phyloP scores from a whole-genome alignment of 345 rosid genomes.

The Ailanthus altissimus region DNA sequence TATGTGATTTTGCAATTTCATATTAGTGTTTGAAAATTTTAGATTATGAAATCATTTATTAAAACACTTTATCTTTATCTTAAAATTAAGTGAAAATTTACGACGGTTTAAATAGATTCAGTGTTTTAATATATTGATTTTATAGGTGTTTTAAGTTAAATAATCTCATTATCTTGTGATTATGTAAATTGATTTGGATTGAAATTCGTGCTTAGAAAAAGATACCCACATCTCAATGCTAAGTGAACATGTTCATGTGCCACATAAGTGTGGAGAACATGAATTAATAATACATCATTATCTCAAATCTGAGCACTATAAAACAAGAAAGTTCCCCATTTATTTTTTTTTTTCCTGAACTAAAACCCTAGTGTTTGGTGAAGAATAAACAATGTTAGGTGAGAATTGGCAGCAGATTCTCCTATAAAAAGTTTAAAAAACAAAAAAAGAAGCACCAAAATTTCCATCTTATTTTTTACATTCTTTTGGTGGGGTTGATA shows the following conservation, averaged over 20 bases:
- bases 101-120: too few relatives aligned
- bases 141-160: too few relatives aligned
- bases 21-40: too few relatives aligned
- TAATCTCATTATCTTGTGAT: too few relatives aligned
- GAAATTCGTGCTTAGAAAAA: neutral
- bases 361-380: slow-evolving; percentile 21
- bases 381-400: slow-evolving; percentile 6
- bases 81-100: too few relatives aligned
- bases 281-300: neutral
- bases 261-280: neutral
- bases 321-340: slow-evolving; percentile 5
- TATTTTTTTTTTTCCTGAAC: neutral
- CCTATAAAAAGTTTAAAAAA: neutral
- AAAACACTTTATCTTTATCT: too few relatives aligned
- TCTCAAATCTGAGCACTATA: neutral
- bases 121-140: too few relatives aligned
- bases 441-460: neutral
- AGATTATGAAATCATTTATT: too few relatives aligned
- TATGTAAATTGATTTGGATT: too few relatives aligned
- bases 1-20: too few relatives aligned
- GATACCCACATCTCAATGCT: neutral
- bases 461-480: neutral
- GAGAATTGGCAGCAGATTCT: slow-evolving; percentile 14
- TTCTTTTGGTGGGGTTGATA: slow-evolving; percentile 5
- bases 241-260: neutral